Evolutionary conservation across 331 rosid genomes (phyloP).

Genomic region (Quercus phellos): DNA sequence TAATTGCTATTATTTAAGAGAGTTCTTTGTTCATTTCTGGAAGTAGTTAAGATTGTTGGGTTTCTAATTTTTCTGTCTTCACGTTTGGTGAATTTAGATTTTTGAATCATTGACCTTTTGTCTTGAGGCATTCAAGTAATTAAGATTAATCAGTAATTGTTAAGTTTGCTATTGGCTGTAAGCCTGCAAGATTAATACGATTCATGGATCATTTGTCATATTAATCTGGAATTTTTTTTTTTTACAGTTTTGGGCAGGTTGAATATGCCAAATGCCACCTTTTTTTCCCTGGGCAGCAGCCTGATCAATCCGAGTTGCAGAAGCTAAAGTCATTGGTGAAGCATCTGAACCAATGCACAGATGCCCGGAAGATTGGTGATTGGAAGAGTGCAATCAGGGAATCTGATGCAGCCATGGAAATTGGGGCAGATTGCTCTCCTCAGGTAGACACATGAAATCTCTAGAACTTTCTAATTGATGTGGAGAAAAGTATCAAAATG

Average conservation of each 20-base stretch:
- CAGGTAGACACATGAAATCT: conserved; percentile 36
- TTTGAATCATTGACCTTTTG: no score
- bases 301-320: conserved; percentile 55
- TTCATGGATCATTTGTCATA: no score
- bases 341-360: conserved; percentile 67
- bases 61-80: no score
- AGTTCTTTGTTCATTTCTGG: no score
- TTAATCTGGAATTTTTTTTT: no score
- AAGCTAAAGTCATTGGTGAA: conserved; percentile 69
- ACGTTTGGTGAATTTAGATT: no score
- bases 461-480: not conserved
- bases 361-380: conserved; percentile 70
- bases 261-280: conserved; percentile 79
- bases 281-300: conserved; percentile 41
- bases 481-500: not conserved
- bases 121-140: no score
- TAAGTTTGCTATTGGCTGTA: no score
- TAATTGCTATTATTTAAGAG: no score
- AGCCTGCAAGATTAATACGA: no score
- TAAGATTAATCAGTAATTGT: no score
- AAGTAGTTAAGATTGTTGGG: no score
- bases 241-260: conserved; percentile 76
- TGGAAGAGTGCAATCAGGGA: conserved; percentile 81
- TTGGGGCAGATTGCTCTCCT: conserved; percentile 78
- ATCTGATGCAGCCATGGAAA: conserved; percentile 53